A percentile compares a stretch with the other conserved stretches of the same genome.
Evolutionary conservation across 495 filamentous ascomycete genomes (phyloP).

Genomic region (Hypoxylon intermedium): DNA sequence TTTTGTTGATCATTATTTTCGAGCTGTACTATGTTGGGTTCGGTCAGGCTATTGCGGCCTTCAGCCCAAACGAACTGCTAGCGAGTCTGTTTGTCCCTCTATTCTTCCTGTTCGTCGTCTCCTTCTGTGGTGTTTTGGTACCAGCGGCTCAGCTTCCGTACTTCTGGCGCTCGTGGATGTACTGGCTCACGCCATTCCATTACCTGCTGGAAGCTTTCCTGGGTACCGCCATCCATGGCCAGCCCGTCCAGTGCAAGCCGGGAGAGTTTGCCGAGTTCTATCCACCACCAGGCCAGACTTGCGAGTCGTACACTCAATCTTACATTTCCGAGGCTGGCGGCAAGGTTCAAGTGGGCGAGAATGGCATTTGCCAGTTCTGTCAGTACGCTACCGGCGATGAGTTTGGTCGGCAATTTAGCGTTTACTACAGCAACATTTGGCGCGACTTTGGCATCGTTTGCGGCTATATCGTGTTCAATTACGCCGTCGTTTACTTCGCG

Average conservation of each 20-base stretch:
- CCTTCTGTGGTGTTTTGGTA: constrained; percentile 70
- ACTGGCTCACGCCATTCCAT: constrained; percentile 69
- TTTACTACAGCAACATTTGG: constrained; percentile 44
- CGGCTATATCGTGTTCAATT: constrained; percentile 64
- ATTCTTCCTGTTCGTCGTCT: constrained; percentile 68
- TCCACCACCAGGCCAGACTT: constrained; percentile 59
- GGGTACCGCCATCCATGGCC: constrained; percentile 59
- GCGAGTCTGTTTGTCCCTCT: constrained; percentile 71
- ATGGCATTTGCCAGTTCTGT: constrained; percentile 40
- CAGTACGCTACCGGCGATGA: constrained; percentile 39
- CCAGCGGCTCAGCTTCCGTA: constrained; percentile 60
- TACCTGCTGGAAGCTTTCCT: constrained; percentile 68
- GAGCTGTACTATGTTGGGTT: constrained; percentile 77
- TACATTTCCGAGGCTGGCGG: constrained; percentile 58
- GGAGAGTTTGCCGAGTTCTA: constrained; percentile 65
- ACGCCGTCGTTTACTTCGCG: constrained; percentile 56
- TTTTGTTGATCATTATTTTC: constrained; percentile 64
- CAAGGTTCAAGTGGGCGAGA: constrained; percentile 55
- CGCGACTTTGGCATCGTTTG: constrained; percentile 61
- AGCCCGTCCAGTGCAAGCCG: constrained; percentile 61
- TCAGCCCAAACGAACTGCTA: constrained; percentile 74
- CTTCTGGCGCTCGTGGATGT: constrained; percentile 72
- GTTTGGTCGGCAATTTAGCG: constrained; percentile 40
- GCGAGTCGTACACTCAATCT: constrained; percentile 56
- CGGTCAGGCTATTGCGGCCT: constrained; percentile 77